Conservation (phyloP, 306 rosid species). For the Luffa acutangula region DNA sequence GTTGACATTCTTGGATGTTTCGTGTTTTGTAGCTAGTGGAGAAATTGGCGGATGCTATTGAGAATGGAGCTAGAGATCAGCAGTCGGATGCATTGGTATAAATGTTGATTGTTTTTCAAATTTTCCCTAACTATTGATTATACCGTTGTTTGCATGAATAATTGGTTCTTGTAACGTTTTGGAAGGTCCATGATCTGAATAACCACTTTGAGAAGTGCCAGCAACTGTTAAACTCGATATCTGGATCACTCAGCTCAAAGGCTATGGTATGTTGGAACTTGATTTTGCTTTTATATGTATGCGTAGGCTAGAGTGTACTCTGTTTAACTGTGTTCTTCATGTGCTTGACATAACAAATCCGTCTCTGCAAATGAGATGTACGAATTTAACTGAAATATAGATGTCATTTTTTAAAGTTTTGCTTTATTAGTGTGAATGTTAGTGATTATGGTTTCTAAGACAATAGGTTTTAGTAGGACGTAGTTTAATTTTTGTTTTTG, state of each 20-base stretch:
- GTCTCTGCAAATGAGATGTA: background rate
- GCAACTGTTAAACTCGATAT: constrained; percentile 73
- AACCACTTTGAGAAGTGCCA: constrained; percentile 86
- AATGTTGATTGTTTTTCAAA: background rate
- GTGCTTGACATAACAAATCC: background rate
- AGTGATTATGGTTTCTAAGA: no score
- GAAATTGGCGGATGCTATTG: constrained; percentile 69
- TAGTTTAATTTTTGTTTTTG: no score
- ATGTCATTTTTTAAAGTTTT: background rate
- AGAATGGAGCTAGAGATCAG: constrained; percentile 67
- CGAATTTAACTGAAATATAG: background rate
- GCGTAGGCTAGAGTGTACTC: background rate
- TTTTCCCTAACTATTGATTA: background rate
- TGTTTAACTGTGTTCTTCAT: background rate
- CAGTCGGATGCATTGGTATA: constrained; percentile 78
- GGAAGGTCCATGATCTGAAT: constrained; percentile 62
- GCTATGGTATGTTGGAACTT: constrained; percentile 53
- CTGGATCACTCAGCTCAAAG: constrained; percentile 62
- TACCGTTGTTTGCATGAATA: background rate
- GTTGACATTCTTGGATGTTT: background rate
- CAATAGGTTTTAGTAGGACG: no score
- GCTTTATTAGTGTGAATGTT: no score
- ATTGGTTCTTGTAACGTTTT: constrained; percentile 4
- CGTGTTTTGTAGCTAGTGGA: constrained; percentile 50
- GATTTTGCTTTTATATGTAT: background rate